Evolutionary conservation across 495 filamentous ascomycete species (phyloP), one percentile per base, ranked within the genome.

Genomic region (Xanthoparmelia taractica): DNA sequence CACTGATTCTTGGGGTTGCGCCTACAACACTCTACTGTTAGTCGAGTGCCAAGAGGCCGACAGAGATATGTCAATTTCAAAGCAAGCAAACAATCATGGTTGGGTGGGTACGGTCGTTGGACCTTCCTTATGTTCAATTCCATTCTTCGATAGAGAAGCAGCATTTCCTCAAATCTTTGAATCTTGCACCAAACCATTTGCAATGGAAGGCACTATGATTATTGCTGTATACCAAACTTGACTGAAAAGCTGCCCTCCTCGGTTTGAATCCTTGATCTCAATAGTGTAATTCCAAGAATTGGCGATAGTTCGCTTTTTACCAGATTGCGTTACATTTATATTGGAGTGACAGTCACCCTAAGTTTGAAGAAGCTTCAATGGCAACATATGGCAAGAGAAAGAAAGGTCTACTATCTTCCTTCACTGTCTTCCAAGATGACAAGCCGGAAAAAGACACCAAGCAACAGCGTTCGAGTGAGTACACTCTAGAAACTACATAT

Each of bases 371-470:
- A 27, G 18, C 33, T 58, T 37, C n/a, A 20, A 68, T 61, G 58
- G 45, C 62, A 5, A 70, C 62, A 0, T 73, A 70, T 29, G 70
- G 72, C 27, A 72, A 70, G 60, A 71, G 52, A 62, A 71, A 69
- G 58, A 65, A 61, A 25, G 50, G 60, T 25, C 45, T 71, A 37
- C 57, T 73, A 11, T 65, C 71, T 17, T 71, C 73, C 33, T 72
- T 74, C 60, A 61, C 71, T 2, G 62, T 68, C 33, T 66, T 69
- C 58, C 70, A 65, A 58, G 73, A 73, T 63, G 67, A 66, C 6
- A 56, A 65, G 36, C 27, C 41, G 34, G 66, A 67, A 36, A 36
- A 57, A 33, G 54, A 63, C 4, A 58, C 66, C 23, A 43, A 60
- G 47, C 56, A 66, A 56, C 45, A 63, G 38, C 41, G 47, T 11